phyloP scores from a whole-genome alignment of 2,329 filamentous ascomycete genomes.

The Sordariomycetes sp. region DNA sequence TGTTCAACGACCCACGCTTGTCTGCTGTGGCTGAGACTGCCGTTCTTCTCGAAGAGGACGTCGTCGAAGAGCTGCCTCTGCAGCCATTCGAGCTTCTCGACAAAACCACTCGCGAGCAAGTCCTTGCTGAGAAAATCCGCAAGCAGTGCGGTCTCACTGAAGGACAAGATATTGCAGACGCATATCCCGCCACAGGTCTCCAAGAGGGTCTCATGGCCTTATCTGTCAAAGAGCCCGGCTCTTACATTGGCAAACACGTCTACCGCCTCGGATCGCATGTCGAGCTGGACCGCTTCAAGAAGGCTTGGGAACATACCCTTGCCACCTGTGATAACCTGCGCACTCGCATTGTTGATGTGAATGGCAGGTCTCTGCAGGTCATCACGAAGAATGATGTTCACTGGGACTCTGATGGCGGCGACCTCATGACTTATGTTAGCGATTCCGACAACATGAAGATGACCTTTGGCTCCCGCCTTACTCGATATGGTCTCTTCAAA shows the following conservation, averaged over 20 bases:
- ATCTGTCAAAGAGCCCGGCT: constrained; percentile 21
- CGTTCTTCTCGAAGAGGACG: not conserved
- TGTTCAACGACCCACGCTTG: not conserved
- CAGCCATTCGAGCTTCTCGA: too few relatives aligned
- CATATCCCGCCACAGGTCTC: constrained; percentile 37
- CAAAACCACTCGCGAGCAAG: not conserved
- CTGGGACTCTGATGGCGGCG: too few relatives aligned
- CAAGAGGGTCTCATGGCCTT: constrained; percentile 40
- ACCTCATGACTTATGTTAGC: too few relatives aligned
- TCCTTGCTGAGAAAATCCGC: not conserved
- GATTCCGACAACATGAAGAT: too few relatives aligned
- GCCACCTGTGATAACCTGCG: constrained; percentile 7
- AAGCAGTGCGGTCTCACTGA: constrained; percentile 2
- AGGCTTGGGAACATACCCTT: constrained; percentile 9
- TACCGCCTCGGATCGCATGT: constrained; percentile 4
- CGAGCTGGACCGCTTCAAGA: constrained; percentile 7
- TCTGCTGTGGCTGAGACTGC: not conserved
- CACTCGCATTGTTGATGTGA: constrained; percentile 9
- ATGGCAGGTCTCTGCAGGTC: constrained; percentile 6
- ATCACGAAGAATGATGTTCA: constrained; percentile 8
- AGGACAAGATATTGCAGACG: constrained; percentile 25
- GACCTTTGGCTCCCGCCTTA: too few relatives aligned
- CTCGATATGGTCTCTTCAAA: too few relatives aligned
- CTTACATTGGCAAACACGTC: constrained; percentile 10
- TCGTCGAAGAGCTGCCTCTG: not conserved